Base-by-base conservation (phyloP, 768 basidiomycete species). In the Russula foetens region DNA sequence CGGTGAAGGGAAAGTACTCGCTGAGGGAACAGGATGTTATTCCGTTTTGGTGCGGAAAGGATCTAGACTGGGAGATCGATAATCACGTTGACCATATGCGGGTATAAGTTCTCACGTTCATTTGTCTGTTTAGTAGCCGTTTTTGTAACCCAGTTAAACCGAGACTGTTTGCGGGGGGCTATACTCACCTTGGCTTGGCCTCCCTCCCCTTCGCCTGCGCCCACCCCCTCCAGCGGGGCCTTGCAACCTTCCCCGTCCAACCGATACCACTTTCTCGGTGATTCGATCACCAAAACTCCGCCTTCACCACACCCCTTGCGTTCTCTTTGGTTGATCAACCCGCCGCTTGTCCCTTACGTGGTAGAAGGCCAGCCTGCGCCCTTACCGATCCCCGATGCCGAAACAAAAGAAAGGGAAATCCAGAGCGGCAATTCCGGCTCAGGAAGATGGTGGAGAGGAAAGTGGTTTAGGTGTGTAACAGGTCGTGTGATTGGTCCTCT, bases 21-120 rank as follows among this genome's bases (percentile, higher is more conserved):
- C 67, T 75, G 48, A 79, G 75, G 17, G 75, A 76, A 23, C 79
- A 83, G 29, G 77, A 68, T 28, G 79, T 96, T 1, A 80, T 89
- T 44, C 91, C 95, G 8, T 96, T 98, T 75, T 90, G 90, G 88
- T 84, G 87, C 9, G 95, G 92, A 14, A 89, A 84, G 73, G 76
- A 81, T 63, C 73, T 98, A 35, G 76, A 76, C 9, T 98, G 95
- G 94, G 78, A 81, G 60, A 66, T 66, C 19, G 53, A 56, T 56
- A 28, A 45, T 28, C 15, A 54, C 29, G 7, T 49, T 54, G n/a
- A 6, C 48, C 38, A 60, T 44, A 49, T 44, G 23, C 24, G 59
- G 59, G 43, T 60, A 56, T 60, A 26, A 12, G 43, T 56, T 60
- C 59, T 21, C 59, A 60, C 59, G 54, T 60, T 29, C 47, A 60